Evolutionary conservation across 306 rosid species (phyloP).

Genomic region (Medicago arabica): DNA sequence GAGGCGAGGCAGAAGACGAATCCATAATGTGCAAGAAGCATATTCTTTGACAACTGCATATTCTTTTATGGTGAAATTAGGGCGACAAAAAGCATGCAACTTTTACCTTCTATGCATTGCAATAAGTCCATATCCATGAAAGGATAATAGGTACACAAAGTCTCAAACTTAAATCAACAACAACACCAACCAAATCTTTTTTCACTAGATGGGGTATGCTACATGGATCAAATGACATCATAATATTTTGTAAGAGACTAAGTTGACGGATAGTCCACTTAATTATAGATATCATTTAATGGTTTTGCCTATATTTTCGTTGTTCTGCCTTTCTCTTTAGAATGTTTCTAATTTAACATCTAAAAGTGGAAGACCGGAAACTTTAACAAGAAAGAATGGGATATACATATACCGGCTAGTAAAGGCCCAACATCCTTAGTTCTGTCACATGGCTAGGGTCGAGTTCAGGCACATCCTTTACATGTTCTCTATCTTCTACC

Average conservation of each 20-base stretch:
- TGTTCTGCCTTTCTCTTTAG: slow-evolving; percentile 4
- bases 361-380: slow-evolving; percentile 15
- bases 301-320: background rate
- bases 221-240: slow-evolving; percentile 1
- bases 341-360: slow-evolving; percentile 26
- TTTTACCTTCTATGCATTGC: slow-evolving; percentile 3
- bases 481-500: slow-evolving; percentile 70
- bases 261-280: background rate
- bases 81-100: slow-evolving; percentile 3
- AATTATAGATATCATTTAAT: slow-evolving; percentile 8
- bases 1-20: too few relatives aligned
- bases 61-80: background rate
- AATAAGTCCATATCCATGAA: background rate
- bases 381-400: slow-evolving; percentile 23
- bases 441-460: slow-evolving; percentile 92
- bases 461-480: slow-evolving; percentile 73
- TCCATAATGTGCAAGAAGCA: too few relatives aligned
- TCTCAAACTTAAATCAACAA: slow-evolving; percentile 24
- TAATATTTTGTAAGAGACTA: slow-evolving; percentile 5
- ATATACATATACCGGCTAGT: slow-evolving; percentile 55
- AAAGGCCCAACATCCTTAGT: slow-evolving; percentile 95
- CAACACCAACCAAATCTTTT: background rate
- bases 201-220: background rate
- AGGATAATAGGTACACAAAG: slow-evolving; percentile 19
- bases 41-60: too few relatives aligned